Percentiles rank a stretch among this genome's conserved stretches.
Conservation (phyloP, 371 early-diverging fungal genomes). For the Mucor lusitanicus region DNA sequence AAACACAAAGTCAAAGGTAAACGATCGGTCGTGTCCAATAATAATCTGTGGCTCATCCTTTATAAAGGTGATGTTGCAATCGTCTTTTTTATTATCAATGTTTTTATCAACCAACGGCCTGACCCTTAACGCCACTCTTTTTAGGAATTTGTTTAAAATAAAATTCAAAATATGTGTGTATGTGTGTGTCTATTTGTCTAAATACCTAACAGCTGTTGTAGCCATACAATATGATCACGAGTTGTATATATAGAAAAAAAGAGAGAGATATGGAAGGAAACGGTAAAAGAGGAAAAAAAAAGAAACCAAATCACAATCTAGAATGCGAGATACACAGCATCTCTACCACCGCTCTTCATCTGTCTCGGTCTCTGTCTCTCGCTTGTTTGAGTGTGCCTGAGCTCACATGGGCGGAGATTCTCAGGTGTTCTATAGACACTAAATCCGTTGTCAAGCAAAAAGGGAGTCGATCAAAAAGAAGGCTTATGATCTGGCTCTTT, state of each 20-base stretch:
- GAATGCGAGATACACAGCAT: neutral
- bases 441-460: neutral
- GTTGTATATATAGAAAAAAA: conserved; percentile 2
- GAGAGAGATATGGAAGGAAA: conserved; percentile 4
- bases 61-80: conserved; percentile 53
- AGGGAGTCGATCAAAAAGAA: neutral
- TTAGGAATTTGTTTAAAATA: neutral
- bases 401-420: conserved; percentile 1
- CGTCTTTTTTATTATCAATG: conserved; percentile 46
- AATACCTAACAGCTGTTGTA: conserved; percentile 26
- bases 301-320: neutral
- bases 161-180: neutral
- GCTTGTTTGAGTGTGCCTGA: neutral
- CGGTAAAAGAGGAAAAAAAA: neutral
- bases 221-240: conserved; percentile 18
- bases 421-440: neutral
- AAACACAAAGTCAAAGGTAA: conserved; percentile 83
- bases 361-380: too few relatives aligned
- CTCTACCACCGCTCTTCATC: neutral
- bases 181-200: neutral
- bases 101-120: conserved; percentile 59
- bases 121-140: conserved; percentile 67
- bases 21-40: conserved; percentile 52
- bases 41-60: conserved; percentile 53
- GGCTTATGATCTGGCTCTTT: neutral